Conservation (phyloP, 345 rosid genomes). For the Zanthoxylum bungeanum region DNA sequence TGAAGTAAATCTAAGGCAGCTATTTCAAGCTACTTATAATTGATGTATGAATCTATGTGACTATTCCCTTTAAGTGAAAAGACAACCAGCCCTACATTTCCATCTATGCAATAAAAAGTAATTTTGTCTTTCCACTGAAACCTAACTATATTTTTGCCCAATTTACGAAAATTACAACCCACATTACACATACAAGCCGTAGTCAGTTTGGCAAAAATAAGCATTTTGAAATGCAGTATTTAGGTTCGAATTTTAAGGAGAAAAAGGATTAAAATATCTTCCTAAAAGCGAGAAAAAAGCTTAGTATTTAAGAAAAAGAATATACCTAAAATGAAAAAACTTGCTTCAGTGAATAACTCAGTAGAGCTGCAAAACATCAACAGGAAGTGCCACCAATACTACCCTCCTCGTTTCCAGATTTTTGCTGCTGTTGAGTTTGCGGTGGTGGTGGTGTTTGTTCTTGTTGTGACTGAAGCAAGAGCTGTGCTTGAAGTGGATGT, state of each 20-base stretch:
- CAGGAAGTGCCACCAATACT: constrained; percentile 40
- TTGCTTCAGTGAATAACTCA: constrained; percentile 5
- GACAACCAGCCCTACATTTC: constrained; percentile 27
- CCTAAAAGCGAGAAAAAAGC: background rate
- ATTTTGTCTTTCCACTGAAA: constrained; percentile 20
- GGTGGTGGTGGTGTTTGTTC: constrained; percentile 30
- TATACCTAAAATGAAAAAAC: constrained; percentile 28
- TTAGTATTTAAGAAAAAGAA: background rate
- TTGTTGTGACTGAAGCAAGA: constrained; percentile 51
- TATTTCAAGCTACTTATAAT: background rate
- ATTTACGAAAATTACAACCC: constrained; percentile 23
- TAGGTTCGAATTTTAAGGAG: too few species aligned
- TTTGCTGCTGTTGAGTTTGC: constrained; percentile 39
- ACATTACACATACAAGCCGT: constrained; percentile 1
- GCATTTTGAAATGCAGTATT: too few species aligned
- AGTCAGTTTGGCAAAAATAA: too few species aligned
- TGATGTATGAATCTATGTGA: constrained; percentile 12
- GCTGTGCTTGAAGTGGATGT: constrained; percentile 44
- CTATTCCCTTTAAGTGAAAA: constrained; percentile 24
- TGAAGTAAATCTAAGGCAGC: background rate
- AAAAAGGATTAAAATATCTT: too few species aligned
- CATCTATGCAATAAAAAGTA: constrained; percentile 24
- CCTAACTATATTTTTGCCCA: constrained; percentile 9
- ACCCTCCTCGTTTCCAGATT: constrained; percentile 52
- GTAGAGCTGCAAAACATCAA: constrained; percentile 21